Conservation (phyloP, 768 basidiomycete genomes). For the Suillus occidentalis region DNA sequence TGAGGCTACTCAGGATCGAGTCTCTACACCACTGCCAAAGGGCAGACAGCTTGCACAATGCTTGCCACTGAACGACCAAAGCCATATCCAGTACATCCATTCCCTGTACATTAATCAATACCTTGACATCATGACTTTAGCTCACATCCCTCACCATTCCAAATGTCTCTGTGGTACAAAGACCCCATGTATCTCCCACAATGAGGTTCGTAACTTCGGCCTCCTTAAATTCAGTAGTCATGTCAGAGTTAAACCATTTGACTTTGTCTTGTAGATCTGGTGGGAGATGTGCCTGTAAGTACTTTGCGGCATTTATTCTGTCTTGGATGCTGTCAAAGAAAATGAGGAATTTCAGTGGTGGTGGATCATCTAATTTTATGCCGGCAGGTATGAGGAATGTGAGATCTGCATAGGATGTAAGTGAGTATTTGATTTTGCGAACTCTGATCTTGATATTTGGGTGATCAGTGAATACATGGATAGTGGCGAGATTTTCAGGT, state of each 20-base stretch:
- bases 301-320: slow-evolving; percentile 13
- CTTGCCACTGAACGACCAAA: slow-evolving; percentile 36
- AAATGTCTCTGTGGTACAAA: slow-evolving; percentile 33
- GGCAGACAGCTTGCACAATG: slow-evolving; percentile 15
- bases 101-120: slow-evolving; percentile 26
- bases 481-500: background rate
- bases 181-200: slow-evolving; percentile 23
- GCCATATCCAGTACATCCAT: slow-evolving; percentile 35
- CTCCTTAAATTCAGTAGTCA: slow-evolving; percentile 20
- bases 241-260: slow-evolving; percentile 24
- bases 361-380: slow-evolving; percentile 8
- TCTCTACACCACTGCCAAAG: slow-evolving; percentile 14
- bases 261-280: slow-evolving; percentile 16
- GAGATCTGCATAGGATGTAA: slow-evolving; percentile 15
- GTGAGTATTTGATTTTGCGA: slow-evolving; percentile 15
- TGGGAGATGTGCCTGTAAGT: slow-evolving; percentile 14
- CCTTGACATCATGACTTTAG: background rate
- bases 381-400: slow-evolving; percentile 18
- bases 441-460: slow-evolving; percentile 22
- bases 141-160: slow-evolving; percentile 31
- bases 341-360: slow-evolving; percentile 22
- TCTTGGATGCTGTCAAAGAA: slow-evolving; percentile 30
- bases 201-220: slow-evolving; percentile 14
- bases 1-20: no score
- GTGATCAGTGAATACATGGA: slow-evolving; percentile 13